A percentile compares a stretch with the other conserved stretches of the same genome.
Conservation (phyloP, 768 basidiomycete species). For the Mycena rosella region DNA sequence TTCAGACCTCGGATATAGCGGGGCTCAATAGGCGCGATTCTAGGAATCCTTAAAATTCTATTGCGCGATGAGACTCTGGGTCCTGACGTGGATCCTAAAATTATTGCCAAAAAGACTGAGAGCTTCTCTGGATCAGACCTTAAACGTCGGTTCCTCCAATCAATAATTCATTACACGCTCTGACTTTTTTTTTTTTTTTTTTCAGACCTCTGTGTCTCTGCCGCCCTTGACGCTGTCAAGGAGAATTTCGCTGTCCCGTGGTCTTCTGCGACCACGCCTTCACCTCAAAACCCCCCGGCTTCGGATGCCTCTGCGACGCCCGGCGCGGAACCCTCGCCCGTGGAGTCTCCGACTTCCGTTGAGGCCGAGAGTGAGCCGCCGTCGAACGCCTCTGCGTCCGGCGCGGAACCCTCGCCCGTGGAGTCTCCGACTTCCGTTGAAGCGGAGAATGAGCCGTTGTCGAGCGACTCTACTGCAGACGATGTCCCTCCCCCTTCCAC, state of each 20-base stretch:
- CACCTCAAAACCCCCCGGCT: conserved; percentile 14
- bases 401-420: not conserved
- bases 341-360: not conserved
- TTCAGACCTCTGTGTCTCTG: conserved; percentile 91
- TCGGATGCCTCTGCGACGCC: not conserved
- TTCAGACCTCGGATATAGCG: conserved; percentile 5
- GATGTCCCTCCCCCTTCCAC: conserved; percentile 31
- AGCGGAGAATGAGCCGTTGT: conserved; percentile 12
- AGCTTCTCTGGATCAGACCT: conserved; percentile 95
- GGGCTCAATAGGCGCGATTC: conserved; percentile 25
- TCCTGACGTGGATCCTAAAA: conserved; percentile 69
- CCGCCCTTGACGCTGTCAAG: conserved; percentile 92
- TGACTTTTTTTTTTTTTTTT: conserved; percentile 18
- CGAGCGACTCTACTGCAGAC: conserved; percentile 3
- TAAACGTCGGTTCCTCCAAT: conserved; percentile 74
- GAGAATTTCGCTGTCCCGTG: conserved; percentile 87
- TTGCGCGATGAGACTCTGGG: conserved; percentile 84
- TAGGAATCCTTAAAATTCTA: conserved; percentile 90
- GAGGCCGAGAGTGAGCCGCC: conserved; percentile 17
- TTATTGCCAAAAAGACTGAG: conserved; percentile 79
- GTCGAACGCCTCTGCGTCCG: not conserved
- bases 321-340: not conserved
- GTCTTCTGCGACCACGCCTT: conserved; percentile 49
- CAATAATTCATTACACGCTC: conserved; percentile 14
- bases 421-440: conserved; percentile 1